phyloP scores from a whole-genome alignment of 805 yeast species.

The Starmerella apis region DNA sequence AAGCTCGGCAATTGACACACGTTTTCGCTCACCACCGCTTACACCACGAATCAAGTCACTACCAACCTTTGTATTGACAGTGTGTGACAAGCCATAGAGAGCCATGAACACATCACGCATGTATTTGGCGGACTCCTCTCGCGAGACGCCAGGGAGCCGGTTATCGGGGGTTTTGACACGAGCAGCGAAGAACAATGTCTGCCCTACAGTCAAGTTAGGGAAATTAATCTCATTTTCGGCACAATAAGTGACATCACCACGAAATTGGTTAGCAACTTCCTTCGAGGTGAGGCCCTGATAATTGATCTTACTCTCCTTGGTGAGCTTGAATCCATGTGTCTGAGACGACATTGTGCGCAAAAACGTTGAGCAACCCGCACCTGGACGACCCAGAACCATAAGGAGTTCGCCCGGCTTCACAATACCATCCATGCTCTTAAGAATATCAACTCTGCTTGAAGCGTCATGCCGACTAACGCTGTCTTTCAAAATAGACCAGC shows the following conservation, averaged over 20 bases:
- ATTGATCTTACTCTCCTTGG: constrained; percentile 42
- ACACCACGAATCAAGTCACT: constrained; percentile 58
- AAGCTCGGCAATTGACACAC: constrained; percentile 76
- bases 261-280: constrained; percentile 50
- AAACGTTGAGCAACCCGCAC: constrained; percentile 70
- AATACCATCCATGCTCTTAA: constrained; percentile 31
- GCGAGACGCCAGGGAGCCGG: constrained; percentile 40
- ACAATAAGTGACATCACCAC: constrained; percentile 39
- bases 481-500: constrained; percentile 13
- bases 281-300: constrained; percentile 24
- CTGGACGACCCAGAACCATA: constrained; percentile 62
- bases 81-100: constrained; percentile 50
- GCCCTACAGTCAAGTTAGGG: constrained; percentile 65
- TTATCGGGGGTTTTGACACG: constrained; percentile 55
- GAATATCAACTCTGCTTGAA: constrained; percentile 18
- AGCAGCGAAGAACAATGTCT: constrained; percentile 61
- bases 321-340: constrained; percentile 38
- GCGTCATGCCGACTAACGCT: not conserved
- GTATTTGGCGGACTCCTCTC: constrained; percentile 40
- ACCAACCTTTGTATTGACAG: constrained; percentile 51
- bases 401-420: constrained; percentile 59
- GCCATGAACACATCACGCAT: constrained; percentile 43
- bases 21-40: constrained; percentile 77
- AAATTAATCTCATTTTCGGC: constrained; percentile 55
- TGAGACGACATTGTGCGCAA: constrained; percentile 56